Evolutionary conservation across 495 filamentous ascomycete species (phyloP), one percentile per base, ranked within the genome.

Genomic region (Penicillium samsonianum): DNA sequence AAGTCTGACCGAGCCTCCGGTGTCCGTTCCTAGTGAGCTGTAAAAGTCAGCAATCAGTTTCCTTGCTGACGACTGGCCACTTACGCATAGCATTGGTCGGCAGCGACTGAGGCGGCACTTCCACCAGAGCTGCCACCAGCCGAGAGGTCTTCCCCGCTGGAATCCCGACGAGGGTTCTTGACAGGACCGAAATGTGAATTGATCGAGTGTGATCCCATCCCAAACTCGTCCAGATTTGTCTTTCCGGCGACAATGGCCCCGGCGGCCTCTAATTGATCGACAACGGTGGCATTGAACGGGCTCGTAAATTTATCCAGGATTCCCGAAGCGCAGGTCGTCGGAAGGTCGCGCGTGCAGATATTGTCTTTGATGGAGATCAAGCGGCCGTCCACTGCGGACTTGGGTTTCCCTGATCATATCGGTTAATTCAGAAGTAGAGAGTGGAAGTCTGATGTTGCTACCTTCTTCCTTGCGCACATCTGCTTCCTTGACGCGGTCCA

Each of bases 201-300:
- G 3, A 79, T 82, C 16, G 90, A 91, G 73, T 98, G 89, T 11
- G 91, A 95, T 37, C 94, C 94, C 94, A 98, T 98, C 20, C 94
- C 94, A 73, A 98, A 98, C 68, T 98, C 94, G 78, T 98, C 94
- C 63, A 98, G 79, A 70, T 96, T 96, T 0, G 91, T 91, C 69
- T 96, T 97, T 8, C 88, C 88, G 16, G 83, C 78, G 4, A 96
- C 68, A 19, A 80, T 68, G 5, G 85, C 87, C 38, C 90, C 90
- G 20, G 84, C 79, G 48, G 77, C 65, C 60, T 83, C 80, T 44
- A 96, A 79, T 64, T 78, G 77, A 45, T 80, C 66, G 28, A 96
- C 84, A 33, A 96, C 90, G 4, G 90, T 93, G 8, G 94, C 92
- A 68, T 90, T 83, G 71, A 89, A 94, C 20, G 95, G 95, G 57